Evolutionary conservation across 805 yeast species (phyloP).

Genomic region (Myxozyma lipomycoides): DNA sequence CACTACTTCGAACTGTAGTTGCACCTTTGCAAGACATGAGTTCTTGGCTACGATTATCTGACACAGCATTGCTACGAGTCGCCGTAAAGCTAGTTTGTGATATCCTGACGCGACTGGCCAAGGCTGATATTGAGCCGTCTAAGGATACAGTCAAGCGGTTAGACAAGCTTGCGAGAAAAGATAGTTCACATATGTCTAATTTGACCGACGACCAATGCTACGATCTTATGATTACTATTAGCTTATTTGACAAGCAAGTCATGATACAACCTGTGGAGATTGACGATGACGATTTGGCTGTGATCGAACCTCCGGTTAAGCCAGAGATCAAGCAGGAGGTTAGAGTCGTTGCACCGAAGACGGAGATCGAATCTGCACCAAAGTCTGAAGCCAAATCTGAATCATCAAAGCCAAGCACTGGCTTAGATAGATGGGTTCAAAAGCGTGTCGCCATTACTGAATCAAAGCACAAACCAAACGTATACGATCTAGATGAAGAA

Average conservation of each 20-base stretch:
- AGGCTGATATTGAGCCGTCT: conserved; percentile 50
- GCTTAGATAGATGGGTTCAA: conserved; percentile 17
- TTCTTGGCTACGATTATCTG: conserved; percentile 80
- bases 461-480: background rate
- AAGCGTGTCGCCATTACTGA: background rate
- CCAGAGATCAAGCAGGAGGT: background rate
- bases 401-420: background rate
- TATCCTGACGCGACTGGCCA: conserved; percentile 61
- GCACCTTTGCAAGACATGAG: conserved; percentile 64
- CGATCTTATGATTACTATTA: conserved; percentile 45
- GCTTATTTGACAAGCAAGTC: background rate
- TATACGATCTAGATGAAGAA: conserved; percentile 14
- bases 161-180: conserved; percentile 35
- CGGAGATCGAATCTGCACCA: background rate
- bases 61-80: conserved; percentile 62
- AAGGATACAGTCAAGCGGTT: conserved; percentile 52
- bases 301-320: conserved; percentile 5
- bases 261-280: background rate
- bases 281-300: conserved; percentile 2
- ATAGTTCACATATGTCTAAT: conserved; percentile 65
- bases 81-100: conserved; percentile 69
- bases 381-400: background rate
- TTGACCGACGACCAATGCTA: conserved; percentile 62
- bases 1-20: conserved; percentile 52
- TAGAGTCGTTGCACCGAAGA: background rate